Evolutionary conservation across 2,329 filamentous ascomycete species (phyloP).

Genomic region (Fusarium torreyae): DNA sequence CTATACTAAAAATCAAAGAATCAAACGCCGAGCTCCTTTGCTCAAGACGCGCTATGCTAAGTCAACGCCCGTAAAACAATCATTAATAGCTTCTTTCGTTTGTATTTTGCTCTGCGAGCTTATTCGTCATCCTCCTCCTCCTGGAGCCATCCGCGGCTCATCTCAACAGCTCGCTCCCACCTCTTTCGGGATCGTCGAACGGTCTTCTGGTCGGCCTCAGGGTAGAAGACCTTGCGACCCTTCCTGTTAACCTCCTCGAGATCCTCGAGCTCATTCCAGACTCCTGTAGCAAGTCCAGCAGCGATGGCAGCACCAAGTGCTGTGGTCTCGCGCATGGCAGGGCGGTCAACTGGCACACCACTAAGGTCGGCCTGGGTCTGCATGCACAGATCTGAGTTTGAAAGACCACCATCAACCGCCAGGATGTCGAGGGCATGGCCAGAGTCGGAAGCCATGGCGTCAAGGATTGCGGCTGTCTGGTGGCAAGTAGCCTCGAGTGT

Average conservation of each 20-base stretch:
- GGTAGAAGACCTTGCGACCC: slow-evolving; percentile 79
- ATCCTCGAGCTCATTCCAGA: slow-evolving; percentile 84
- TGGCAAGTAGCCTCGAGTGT: slow-evolving; percentile 93
- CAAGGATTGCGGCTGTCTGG: slow-evolving; percentile 91
- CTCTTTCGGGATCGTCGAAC: slow-evolving; percentile 61
- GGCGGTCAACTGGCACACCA: slow-evolving; percentile 85
- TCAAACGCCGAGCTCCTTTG: slow-evolving; percentile 37
- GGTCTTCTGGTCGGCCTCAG: slow-evolving; percentile 68
- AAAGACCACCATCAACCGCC: slow-evolving; percentile 91
- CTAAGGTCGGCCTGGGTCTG: slow-evolving; percentile 91
- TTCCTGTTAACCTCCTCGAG: slow-evolving; percentile 80
- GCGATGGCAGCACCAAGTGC: slow-evolving; percentile 90
- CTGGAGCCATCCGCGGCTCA: slow-evolving; percentile 69
- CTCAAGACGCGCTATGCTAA: slow-evolving; percentile 36
- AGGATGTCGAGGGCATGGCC: slow-evolving; percentile 81
- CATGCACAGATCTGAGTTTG: slow-evolving; percentile 91
- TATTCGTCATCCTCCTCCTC: slow-evolving; percentile 49
- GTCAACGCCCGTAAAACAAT: slow-evolving; percentile 29
- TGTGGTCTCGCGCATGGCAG: slow-evolving; percentile 91
- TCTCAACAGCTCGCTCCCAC: slow-evolving; percentile 72
- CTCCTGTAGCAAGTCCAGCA: slow-evolving; percentile 84
- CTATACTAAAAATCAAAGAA: slow-evolving; percentile 18
- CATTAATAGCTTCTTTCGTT: slow-evolving; percentile 19
- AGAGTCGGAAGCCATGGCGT: slow-evolving; percentile 91
- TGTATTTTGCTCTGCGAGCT: neutral